Evolutionary conservation across 495 filamentous ascomycete genomes (phyloP).

Genomic region (Penicillium lagena): DNA sequence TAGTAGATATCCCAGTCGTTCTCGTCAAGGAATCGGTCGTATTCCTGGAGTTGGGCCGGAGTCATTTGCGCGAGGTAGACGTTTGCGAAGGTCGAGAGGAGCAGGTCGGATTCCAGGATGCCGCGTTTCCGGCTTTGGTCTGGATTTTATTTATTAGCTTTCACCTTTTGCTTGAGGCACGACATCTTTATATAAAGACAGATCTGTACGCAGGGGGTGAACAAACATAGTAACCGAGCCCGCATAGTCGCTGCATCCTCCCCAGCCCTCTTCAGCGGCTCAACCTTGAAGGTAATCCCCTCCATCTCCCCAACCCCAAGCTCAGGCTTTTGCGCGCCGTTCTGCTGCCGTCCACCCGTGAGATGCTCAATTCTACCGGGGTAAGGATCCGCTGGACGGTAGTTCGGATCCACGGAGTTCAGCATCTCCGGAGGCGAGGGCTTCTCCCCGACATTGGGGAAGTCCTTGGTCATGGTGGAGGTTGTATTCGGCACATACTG

Average conservation of each 20-base stretch:
- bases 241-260: slow-evolving; percentile 80
- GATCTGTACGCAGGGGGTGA: not conserved
- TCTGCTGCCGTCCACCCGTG: slow-evolving; percentile 53
- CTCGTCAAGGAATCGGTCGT: slow-evolving; percentile 93
- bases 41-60: slow-evolving; percentile 66
- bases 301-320: slow-evolving; percentile 88
- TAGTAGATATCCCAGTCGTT: slow-evolving; percentile 99
- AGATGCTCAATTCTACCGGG: slow-evolving; percentile 56
- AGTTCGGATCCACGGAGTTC: slow-evolving; percentile 49
- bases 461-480: slow-evolving; percentile 56
- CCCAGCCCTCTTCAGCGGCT: slow-evolving; percentile 73
- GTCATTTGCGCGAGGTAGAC: slow-evolving; percentile 68
- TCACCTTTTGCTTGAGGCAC: not conserved
- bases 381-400: slow-evolving; percentile 51
- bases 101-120: slow-evolving; percentile 89
- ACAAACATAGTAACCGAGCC: slow-evolving; percentile 84
- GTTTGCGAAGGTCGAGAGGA: slow-evolving; percentile 93
- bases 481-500: slow-evolving; percentile 59
- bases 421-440: slow-evolving; percentile 56
- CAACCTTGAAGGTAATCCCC: slow-evolving; percentile 79
- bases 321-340: slow-evolving; percentile 51
- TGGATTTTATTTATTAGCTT: slow-evolving; percentile 23
- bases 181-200: not conserved
- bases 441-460: slow-evolving; percentile 51
- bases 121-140: slow-evolving; percentile 97